Evolutionary conservation across 2,329 filamentous ascomycete genomes (phyloP).

Genomic region (Curvularia sp.): DNA sequence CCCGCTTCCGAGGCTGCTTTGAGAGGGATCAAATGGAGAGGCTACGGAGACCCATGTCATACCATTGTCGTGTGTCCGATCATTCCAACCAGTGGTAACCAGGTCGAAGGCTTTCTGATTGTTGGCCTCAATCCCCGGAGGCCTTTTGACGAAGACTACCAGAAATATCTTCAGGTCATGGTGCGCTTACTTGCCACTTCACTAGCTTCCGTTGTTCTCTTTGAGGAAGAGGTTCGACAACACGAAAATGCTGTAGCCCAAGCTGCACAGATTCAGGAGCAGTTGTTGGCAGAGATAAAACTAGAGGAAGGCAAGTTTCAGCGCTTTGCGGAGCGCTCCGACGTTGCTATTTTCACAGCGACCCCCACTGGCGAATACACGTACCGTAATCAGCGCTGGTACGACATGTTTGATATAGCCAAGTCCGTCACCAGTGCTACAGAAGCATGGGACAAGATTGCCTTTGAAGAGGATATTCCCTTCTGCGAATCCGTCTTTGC

Average conservation of each 20-base stretch:
- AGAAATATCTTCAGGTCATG: conserved; percentile 47
- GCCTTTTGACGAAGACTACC: conserved; percentile 50
- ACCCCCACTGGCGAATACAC: conserved; percentile 44
- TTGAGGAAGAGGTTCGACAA: conserved; percentile 49
- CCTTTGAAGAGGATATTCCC: conserved; percentile 46
- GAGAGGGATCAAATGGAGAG: conserved; percentile 40
- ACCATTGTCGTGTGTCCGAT: conserved; percentile 48
- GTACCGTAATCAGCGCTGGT: conserved; percentile 53
- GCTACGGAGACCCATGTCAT: conserved; percentile 47
- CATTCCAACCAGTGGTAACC: conserved; percentile 42
- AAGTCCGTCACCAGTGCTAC: conserved; percentile 25
- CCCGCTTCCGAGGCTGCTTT: conserved; percentile 36
- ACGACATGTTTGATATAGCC: conserved; percentile 41
- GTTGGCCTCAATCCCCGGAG: conserved; percentile 50
- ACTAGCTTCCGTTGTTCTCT: conserved; percentile 50
- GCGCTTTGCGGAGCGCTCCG: conserved; percentile 49
- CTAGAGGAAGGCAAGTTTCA: conserved; percentile 46
- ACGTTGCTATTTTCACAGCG: conserved; percentile 53
- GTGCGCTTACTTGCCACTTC: conserved; percentile 49
- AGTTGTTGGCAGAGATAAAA: conserved; percentile 47
- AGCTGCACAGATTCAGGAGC: conserved; percentile 46
- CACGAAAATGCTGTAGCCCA: conserved; percentile 43
- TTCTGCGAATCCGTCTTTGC: conserved; percentile 42
- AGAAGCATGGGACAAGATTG: conserved; percentile 28
- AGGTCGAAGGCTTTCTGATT: conserved; percentile 51